Percentiles rank a stretch among this genome's conserved stretches.
These are phyloP conservation scores for Backusella liffmaniae DNA, from an alignment of 192 early-diverging fungal species.

Conservation along the genomic window DNA sequence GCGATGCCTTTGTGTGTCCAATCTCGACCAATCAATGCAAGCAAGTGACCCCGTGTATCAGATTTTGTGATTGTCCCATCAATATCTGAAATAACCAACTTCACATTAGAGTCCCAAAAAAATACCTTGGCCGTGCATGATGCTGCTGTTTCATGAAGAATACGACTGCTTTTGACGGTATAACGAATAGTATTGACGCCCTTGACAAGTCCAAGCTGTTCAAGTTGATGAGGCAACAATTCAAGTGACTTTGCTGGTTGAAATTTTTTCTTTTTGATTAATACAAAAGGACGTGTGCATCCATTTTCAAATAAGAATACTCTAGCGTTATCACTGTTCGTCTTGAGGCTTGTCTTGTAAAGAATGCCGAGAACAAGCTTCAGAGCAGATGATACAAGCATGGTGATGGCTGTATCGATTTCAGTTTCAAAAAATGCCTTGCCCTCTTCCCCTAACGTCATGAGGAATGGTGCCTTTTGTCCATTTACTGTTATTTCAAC, in stretches of 20 bases:
- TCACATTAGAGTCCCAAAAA: constrained; percentile 77
- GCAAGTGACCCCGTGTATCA: constrained; percentile 93
- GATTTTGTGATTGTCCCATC: constrained; percentile 99
- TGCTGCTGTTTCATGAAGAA: constrained; percentile 66
- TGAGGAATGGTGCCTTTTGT: neutral
- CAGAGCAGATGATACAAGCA: neutral
- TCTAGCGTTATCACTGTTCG: neutral
- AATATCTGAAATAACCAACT: constrained; percentile 96
- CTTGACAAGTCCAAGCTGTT: constrained; percentile 72
- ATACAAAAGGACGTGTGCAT: neutral
- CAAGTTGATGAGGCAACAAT: constrained; percentile 88
- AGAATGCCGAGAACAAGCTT: constrained; percentile 13
- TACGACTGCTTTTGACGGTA: constrained; percentile 59
- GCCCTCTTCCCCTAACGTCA: neutral
- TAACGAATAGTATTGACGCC: constrained; percentile 94
- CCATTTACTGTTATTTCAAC: neutral
- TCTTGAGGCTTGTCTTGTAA: constrained; percentile 7
- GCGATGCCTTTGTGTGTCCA: constrained; percentile 98
- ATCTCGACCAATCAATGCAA: constrained; percentile 95
- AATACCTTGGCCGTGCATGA: constrained; percentile 86
- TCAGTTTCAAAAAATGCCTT: neutral
- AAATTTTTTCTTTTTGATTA: constrained; percentile 10
- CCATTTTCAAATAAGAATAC: neutral
- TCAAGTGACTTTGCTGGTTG: constrained; percentile 86
- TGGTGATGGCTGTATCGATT: neutral